phyloP scores from a whole-genome alignment of 306 rosid species.

The Rosa multiflora region DNA sequence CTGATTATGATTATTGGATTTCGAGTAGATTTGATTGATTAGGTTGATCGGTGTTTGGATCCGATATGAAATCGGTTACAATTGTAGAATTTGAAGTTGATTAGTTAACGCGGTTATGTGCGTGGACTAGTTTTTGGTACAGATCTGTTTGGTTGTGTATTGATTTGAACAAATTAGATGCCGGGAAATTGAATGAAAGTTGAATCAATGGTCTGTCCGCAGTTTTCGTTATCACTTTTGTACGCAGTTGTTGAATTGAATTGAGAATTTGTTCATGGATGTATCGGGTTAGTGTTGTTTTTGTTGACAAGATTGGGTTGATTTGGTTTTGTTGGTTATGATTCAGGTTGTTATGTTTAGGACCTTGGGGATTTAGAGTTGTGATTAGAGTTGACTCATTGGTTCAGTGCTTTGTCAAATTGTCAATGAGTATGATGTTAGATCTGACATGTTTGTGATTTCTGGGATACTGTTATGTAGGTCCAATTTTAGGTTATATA shows the following conservation, averaged over 20 bases:
- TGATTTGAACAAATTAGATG: neutral
- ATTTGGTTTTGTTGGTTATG: neutral
- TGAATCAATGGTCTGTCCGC: neutral
- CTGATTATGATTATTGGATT: neutral
- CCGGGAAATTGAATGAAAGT: neutral
- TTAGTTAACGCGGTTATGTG: conserved; percentile 15
- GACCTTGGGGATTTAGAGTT: neutral
- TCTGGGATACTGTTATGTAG: neutral
- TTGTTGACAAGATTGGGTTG: neutral
- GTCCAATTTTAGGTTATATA: too few relatives aligned
- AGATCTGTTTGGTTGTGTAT: conserved; percentile 9
- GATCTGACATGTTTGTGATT: neutral
- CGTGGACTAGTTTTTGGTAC: neutral
- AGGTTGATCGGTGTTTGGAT: conserved; percentile 22
- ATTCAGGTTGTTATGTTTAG: neutral
- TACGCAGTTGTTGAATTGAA: neutral
- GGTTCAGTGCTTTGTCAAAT: neutral
- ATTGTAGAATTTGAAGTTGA: neutral
- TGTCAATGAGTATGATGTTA: neutral
- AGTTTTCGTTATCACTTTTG: neutral
- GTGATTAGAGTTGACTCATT: neutral
- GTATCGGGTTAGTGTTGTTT: neutral
- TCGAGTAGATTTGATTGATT: conserved; percentile 3
- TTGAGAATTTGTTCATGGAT: neutral
- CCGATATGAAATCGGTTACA: conserved; percentile 16